phyloP scores from a whole-genome alignment of 306 rosid genomes.

The Phaseolus lunatus region DNA sequence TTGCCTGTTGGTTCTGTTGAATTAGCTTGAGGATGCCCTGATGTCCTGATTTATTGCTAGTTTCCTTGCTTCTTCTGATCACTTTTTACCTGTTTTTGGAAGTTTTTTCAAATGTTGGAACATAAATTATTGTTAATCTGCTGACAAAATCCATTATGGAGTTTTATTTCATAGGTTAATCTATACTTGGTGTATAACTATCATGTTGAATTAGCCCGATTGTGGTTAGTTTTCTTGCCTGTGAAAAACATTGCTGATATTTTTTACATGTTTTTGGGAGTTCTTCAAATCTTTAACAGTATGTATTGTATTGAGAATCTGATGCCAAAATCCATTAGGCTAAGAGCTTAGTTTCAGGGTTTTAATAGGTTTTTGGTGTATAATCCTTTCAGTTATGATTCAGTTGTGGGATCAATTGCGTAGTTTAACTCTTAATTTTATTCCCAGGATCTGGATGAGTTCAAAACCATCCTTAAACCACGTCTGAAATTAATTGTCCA shows the following conservation, averaged over 20 bases:
- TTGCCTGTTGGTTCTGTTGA: constrained; percentile 36
- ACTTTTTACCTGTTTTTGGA: neutral
- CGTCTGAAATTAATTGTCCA: constrained; percentile 95
- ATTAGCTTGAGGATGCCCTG: constrained; percentile 2
- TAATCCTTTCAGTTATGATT: constrained; percentile 25
- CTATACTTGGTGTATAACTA: constrained; percentile 23
- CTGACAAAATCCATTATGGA: constrained; percentile 30
- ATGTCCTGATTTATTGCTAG: neutral
- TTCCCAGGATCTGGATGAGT: constrained; percentile 94
- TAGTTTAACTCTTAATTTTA: constrained; percentile 45
- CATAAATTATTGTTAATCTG: constrained; percentile 34
- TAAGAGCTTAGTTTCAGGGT: constrained; percentile 24
- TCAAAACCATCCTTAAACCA: constrained; percentile 96
- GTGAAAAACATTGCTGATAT: constrained; percentile 1
- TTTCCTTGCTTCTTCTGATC: constrained; percentile 23
- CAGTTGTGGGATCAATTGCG: constrained; percentile 33
- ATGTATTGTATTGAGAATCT: constrained; percentile 31
- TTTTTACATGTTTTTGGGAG: neutral
- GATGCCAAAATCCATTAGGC: constrained; percentile 31
- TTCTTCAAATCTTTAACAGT: neutral
- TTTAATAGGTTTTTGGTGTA: constrained; percentile 26
- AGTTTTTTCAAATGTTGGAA: neutral
- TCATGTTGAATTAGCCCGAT: constrained; percentile 29
- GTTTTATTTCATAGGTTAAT: constrained; percentile 26
- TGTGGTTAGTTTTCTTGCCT: constrained; percentile 21